A percentile compares a stretch with the other conserved stretches of the same genome.
These are phyloP conservation scores for Gossypium thurberi DNA, from an alignment of 345 rosid genomes.

Conservation along the genomic window DNA sequence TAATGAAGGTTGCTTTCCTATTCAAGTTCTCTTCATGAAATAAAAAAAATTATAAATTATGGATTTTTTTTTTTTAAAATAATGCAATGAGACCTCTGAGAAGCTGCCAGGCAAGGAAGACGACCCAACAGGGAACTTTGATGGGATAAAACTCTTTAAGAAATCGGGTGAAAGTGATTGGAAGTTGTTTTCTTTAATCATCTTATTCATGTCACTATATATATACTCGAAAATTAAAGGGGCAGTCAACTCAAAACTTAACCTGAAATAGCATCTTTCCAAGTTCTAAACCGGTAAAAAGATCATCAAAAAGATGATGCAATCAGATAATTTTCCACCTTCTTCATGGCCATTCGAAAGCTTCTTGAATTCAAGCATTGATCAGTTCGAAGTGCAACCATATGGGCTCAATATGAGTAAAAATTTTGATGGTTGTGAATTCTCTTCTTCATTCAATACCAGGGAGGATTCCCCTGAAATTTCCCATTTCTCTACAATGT, in stretches of 20 bases:
- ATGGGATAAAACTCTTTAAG: slow-evolving; percentile 15
- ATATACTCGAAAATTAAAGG: background rate
- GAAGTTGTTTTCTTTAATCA: background rate
- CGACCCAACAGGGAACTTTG: slow-evolving; percentile 18
- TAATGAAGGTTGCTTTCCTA: background rate
- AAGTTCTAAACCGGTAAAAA: background rate
- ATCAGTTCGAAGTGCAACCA: background rate
- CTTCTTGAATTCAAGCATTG: slow-evolving; percentile 16
- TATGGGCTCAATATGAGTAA: slow-evolving; percentile 10
- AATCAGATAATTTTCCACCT: slow-evolving; percentile 18
- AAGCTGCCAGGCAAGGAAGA: slow-evolving; percentile 30
- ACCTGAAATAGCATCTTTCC: background rate
- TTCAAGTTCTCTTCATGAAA: background rate
- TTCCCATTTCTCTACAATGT: slow-evolving; percentile 16
- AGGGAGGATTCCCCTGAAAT: slow-evolving; percentile 20
- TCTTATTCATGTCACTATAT: background rate
- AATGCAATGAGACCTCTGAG: slow-evolving; percentile 6
- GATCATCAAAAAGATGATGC: slow-evolving; percentile 19
- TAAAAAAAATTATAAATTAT: background rate
- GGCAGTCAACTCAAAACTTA: background rate
- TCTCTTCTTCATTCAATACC: slow-evolving; percentile 21
- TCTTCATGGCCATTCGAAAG: slow-evolving; percentile 31
- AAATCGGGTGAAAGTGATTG: slow-evolving; percentile 16
- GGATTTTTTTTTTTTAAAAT: background rate
- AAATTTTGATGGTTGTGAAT: slow-evolving; percentile 15